phyloP scores from a whole-genome alignment of 2,329 filamentous ascomycete genomes.

The Thielaviopsis cerberus region DNA sequence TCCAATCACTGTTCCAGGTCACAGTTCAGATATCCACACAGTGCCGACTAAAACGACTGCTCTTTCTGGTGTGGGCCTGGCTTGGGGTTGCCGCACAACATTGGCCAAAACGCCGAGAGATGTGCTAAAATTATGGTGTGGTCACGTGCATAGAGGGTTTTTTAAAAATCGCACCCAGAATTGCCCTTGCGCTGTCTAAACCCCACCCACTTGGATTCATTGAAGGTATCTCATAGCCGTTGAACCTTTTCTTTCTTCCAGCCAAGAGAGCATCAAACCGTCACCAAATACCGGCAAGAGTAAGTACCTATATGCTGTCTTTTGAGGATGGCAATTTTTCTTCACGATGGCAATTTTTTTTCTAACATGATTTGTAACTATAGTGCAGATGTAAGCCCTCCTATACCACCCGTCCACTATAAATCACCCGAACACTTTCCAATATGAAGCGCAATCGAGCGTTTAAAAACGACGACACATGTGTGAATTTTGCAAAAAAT shows the following conservation, averaged over 20 bases:
- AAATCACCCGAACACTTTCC: background rate
- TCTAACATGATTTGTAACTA: constrained; percentile 26
- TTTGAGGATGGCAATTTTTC: background rate
- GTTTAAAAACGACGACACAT: constrained; percentile 10
- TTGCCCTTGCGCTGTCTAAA: constrained; percentile 10
- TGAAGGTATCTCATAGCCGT: constrained; percentile 17
- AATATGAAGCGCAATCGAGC: constrained; percentile 2
- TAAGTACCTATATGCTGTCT: constrained; percentile 24
- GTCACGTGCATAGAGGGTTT: constrained; percentile 12
- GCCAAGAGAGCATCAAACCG: constrained; percentile 17
- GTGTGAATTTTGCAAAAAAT: background rate
- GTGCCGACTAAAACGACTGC: background rate
- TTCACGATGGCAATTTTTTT: constrained; percentile 13
- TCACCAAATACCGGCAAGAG: constrained; percentile 39
- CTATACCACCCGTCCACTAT: background rate
- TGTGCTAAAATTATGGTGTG: constrained; percentile 5
- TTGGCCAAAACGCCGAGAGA: background rate
- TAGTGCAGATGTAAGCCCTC: constrained; percentile 74
- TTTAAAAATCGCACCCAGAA: constrained; percentile 10
- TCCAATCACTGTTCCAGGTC: too few relatives aligned
- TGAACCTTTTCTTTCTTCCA: constrained; percentile 12
- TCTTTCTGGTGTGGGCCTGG: background rate
- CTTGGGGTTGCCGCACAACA: constrained; percentile 3
- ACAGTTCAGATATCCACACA: background rate
- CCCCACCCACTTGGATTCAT: constrained; percentile 12